Evolutionary conservation across 192 early-diverging fungal species (phyloP).

Genomic region (Bifiguratus adelaidae): DNA sequence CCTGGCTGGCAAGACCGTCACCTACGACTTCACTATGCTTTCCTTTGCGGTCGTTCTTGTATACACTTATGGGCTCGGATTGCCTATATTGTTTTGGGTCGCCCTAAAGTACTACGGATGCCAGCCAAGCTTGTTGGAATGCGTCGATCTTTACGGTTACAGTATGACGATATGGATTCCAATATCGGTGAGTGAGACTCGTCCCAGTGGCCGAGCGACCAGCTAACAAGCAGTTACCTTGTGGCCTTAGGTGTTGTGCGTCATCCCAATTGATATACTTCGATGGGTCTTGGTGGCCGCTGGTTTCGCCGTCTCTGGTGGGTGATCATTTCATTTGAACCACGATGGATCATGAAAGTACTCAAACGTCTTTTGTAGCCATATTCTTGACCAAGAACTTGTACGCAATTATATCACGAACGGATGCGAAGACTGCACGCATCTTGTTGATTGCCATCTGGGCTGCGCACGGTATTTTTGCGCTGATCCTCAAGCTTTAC

Average conservation of each 20-base stretch:
- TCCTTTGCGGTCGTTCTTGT: slow-evolving; percentile 72
- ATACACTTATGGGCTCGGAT: slow-evolving; percentile 68
- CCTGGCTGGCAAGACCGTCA: slow-evolving; percentile 37
- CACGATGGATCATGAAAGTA: slow-evolving; percentile 4
- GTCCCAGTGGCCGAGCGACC: not conserved
- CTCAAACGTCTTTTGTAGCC: slow-evolving; percentile 26
- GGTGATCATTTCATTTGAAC: slow-evolving; percentile 9
- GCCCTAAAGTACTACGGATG: slow-evolving; percentile 79
- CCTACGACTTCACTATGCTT: slow-evolving; percentile 74
- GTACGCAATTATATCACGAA: slow-evolving; percentile 51
- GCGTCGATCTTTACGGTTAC: slow-evolving; percentile 86
- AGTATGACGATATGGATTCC: slow-evolving; percentile 90
- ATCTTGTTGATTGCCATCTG: slow-evolving; percentile 58
- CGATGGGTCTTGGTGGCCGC: slow-evolving; percentile 72
- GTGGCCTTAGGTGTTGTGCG: slow-evolving; percentile 52
- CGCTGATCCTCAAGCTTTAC: slow-evolving; percentile 69
- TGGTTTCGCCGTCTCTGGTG: slow-evolving; percentile 67
- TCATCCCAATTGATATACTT: slow-evolving; percentile 71
- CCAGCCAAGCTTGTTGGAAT: slow-evolving; percentile 76
- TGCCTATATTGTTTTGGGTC: slow-evolving; percentile 68
- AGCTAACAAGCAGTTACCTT: not conserved
- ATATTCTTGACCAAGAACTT: slow-evolving; percentile 45
- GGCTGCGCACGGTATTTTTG: slow-evolving; percentile 53
- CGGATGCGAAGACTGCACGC: slow-evolving; percentile 57
- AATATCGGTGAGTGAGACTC: slow-evolving; percentile 51